A percentile compares a stretch with the other conserved stretches of the same genome.
Evolutionary conservation across 2,329 filamentous ascomycete species (phyloP).

Genomic region (Fusarium avenaceum): DNA sequence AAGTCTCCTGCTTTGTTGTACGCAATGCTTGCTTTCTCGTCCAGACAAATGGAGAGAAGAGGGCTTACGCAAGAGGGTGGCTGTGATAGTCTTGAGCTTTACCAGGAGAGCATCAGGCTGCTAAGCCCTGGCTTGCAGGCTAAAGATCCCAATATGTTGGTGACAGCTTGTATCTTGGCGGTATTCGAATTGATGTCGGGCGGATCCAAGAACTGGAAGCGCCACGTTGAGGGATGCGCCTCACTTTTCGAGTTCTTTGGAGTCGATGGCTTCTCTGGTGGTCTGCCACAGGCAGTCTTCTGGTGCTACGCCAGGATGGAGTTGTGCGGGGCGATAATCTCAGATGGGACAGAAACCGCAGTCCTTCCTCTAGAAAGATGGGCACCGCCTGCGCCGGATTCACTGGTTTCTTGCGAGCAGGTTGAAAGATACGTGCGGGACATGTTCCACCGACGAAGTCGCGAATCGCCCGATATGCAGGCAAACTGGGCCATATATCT

Average conservation of each 20-base stretch:
- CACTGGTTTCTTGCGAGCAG: slow-evolving; percentile 15
- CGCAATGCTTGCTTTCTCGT: slow-evolving; percentile 66
- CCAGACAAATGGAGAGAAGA: slow-evolving; percentile 65
- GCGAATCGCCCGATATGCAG: slow-evolving; percentile 60
- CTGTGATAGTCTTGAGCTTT: slow-evolving; percentile 65
- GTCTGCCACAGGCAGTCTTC: slow-evolving; percentile 66
- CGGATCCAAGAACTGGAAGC: slow-evolving; percentile 64
- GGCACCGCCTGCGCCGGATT: slow-evolving; percentile 51
- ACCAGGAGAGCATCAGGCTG: slow-evolving; percentile 64
- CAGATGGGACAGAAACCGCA: slow-evolving; percentile 61
- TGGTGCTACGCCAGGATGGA: slow-evolving; percentile 73
- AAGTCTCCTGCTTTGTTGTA: slow-evolving; percentile 61
- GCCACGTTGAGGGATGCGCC: slow-evolving; percentile 69
- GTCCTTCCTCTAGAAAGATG: slow-evolving; percentile 65
- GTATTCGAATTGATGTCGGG: slow-evolving; percentile 64
- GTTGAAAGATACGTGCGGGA: slow-evolving; percentile 34
- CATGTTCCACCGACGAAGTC: slow-evolving; percentile 49
- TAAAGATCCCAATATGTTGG: slow-evolving; percentile 60
- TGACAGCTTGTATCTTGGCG: slow-evolving; percentile 62
- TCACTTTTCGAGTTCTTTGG: slow-evolving; percentile 64
- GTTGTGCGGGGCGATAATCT: slow-evolving; percentile 67
- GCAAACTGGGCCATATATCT: slow-evolving; percentile 69
- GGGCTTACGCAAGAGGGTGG: slow-evolving; percentile 60
- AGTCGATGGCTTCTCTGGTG: slow-evolving; percentile 61
- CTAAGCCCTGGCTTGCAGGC: slow-evolving; percentile 59